Evolutionary conservation across 345 rosid species (phyloP), one percentile per base, ranked within the genome.

Genomic region (Acer negundo): DNA sequence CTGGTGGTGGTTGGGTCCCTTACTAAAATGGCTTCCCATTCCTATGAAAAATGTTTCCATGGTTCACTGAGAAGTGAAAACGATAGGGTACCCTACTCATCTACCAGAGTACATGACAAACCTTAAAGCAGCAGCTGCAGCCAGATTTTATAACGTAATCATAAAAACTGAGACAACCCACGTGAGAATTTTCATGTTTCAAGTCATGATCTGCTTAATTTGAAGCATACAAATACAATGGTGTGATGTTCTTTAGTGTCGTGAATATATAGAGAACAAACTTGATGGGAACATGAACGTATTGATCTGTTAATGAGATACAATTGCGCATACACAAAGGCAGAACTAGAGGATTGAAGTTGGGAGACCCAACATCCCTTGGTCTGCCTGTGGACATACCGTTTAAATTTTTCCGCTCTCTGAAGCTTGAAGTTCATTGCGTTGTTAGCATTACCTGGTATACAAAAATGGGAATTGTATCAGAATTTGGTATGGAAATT

Each of bases 1-100:
- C 26, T 1, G 23, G 68, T 75, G 79, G 70, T 77, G 86, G 42
- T 64, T 75, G 85, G 83, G 80, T 63, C 82, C 77, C 16, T 55
- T 0, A 4, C 2, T 38, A 22, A 71, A n/a, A 66, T n/a, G 28
- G 63, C 38, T 47, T 15, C 40, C 6, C n/a, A 49, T 64, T 49
- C 46, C 70, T 3, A 19, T 26, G 70, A 62, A 73, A 8, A 73
- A 35, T 0, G 56, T 3, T 62, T 56, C 22, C 1, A 10, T 71
- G 26, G 63, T 71, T 35, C 28, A 19, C 28, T 71, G 53, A 2
- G 8, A 16, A 56, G 59, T 31, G 63, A 59, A 59, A 38, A 72
- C 42, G 11, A 17, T 44, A 53, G 24, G 16, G 61, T 12, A 65
- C 35, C 64, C 61, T 63, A 46, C 62, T 51, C 51, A 40, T 58